phyloP scores from a whole-genome alignment of 2,329 filamentous ascomycete species.

The Alternaria alternata region DNA sequence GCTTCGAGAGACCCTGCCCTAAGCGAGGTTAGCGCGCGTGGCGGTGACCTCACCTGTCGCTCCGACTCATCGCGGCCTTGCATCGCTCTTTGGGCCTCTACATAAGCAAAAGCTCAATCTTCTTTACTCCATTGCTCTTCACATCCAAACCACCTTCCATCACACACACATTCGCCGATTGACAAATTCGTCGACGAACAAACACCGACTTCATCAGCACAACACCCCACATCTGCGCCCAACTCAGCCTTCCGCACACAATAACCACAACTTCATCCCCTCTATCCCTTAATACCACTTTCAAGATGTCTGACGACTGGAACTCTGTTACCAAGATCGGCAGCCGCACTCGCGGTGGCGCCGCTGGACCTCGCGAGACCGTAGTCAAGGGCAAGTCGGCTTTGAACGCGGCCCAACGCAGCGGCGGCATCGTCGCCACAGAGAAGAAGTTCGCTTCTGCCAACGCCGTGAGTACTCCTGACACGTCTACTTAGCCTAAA shows the following conservation, averaged over 20 bases:
- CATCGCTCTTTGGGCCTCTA: slow-evolving; percentile 19
- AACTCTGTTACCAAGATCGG: slow-evolving; percentile 92
- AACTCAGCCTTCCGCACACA: slow-evolving; percentile 16
- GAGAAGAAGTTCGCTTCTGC: slow-evolving; percentile 89
- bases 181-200: slow-evolving; percentile 16
- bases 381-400: slow-evolving; percentile 85
- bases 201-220: slow-evolving; percentile 18
- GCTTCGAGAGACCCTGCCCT: slow-evolving; percentile 25
- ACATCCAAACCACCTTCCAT: slow-evolving; percentile 6
- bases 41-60: slow-evolving; percentile 31
- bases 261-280: slow-evolving; percentile 11
- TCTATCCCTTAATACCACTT: slow-evolving; percentile 10
- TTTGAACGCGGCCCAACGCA: slow-evolving; percentile 88
- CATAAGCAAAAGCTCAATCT: slow-evolving; percentile 22
- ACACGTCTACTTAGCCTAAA: neutral
- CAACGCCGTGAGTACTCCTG: slow-evolving; percentile 73
- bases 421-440: slow-evolving; percentile 77
- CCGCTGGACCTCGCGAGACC: slow-evolving; percentile 76
- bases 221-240: slow-evolving; percentile 21
- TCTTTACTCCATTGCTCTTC: slow-evolving; percentile 5
- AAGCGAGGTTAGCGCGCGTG: slow-evolving; percentile 28
- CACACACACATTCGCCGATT: slow-evolving; percentile 1
- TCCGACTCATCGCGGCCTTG: slow-evolving; percentile 29
- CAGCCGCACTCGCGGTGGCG: slow-evolving; percentile 77
- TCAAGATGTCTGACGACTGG: slow-evolving; percentile 80